Evolutionary conservation across 2,329 filamentous ascomycete genomes (phyloP).

Genomic region (Colletotrichum camelliae): DNA sequence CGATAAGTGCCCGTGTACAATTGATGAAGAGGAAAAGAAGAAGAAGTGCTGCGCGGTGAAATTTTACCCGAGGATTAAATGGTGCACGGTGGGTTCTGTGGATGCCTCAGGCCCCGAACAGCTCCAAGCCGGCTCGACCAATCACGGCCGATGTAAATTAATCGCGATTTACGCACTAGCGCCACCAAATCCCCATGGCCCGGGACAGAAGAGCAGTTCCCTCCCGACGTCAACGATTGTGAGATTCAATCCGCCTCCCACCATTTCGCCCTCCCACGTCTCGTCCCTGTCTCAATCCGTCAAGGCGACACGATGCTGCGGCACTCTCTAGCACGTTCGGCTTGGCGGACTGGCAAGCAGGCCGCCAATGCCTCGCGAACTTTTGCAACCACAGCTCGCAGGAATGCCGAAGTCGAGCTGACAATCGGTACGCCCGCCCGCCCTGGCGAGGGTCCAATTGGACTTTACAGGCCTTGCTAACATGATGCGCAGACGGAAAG

Average conservation of each 20-base stretch:
- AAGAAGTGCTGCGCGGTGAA: slow-evolving; percentile 26
- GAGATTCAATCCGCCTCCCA: slow-evolving; percentile 40
- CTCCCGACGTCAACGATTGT: slow-evolving; percentile 44
- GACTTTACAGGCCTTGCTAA: slow-evolving; percentile 33
- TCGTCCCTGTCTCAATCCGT: slow-evolving; percentile 50
- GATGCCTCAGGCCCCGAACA: slow-evolving; percentile 42
- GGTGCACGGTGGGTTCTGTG: neutral
- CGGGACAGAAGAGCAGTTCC: slow-evolving; percentile 40
- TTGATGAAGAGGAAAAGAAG: slow-evolving; percentile 52
- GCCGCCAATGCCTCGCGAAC: slow-evolving; percentile 70
- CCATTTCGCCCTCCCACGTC: slow-evolving; percentile 28
- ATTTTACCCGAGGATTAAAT: slow-evolving; percentile 16
- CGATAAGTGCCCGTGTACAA: slow-evolving; percentile 77
- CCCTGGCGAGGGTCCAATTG: slow-evolving; percentile 31
- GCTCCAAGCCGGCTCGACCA: slow-evolving; percentile 32
- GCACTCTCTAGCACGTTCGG: slow-evolving; percentile 71
- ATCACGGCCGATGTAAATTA: slow-evolving; percentile 51
- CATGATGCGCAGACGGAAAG: slow-evolving; percentile 77
- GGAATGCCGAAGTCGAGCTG: slow-evolving; percentile 92
- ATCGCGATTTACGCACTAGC: slow-evolving; percentile 41
- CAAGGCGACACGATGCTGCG: slow-evolving; percentile 72
- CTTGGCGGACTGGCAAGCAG: slow-evolving; percentile 68
- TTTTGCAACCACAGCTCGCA: slow-evolving; percentile 80
- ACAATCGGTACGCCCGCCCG: slow-evolving; percentile 74
- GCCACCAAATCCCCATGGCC: slow-evolving; percentile 36